A percentile compares a stretch with the other conserved stretches of the same genome.
These are phyloP conservation scores for Pterocarpus macrocarpus DNA, from an alignment of 306 rosid species.

Conservation along the genomic window DNA sequence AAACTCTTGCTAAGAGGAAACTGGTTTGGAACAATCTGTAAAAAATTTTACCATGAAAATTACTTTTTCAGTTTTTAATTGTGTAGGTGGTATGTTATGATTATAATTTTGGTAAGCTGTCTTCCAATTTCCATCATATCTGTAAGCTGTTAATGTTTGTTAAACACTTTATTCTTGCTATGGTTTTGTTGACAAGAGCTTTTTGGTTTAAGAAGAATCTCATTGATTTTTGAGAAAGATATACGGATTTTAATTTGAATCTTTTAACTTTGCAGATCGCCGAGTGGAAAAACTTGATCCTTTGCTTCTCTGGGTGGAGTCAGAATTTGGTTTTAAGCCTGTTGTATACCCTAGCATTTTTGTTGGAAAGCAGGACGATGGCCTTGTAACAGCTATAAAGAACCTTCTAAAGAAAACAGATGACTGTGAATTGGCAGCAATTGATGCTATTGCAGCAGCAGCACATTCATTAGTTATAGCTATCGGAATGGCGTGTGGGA, in stretches of 20 bases:
- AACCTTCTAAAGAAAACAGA: constrained; percentile 67
- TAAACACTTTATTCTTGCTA: not conserved
- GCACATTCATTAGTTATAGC: constrained; percentile 82
- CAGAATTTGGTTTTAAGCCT: constrained; percentile 88
- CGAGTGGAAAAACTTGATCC: constrained; percentile 92
- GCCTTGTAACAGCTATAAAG: constrained; percentile 71
- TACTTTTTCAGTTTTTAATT: constrained; percentile 14
- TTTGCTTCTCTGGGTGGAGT: constrained; percentile 78
- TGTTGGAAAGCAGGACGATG: constrained; percentile 84
- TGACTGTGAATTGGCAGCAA: constrained; percentile 83
- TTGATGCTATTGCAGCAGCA: constrained; percentile 82
- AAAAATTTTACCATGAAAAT: not conserved
- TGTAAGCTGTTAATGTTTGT: not conserved
- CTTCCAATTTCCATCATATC: constrained; percentile 11
- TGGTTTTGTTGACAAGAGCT: constrained; percentile 18
- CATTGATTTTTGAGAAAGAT: not conserved
- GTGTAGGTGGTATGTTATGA: constrained; percentile 3
- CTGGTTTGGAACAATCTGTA: not conserved
- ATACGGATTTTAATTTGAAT: constrained; percentile 26
- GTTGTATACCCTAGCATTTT: constrained; percentile 69
- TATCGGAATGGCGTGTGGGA: constrained; percentile 65
- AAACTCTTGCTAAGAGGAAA: too few species aligned
- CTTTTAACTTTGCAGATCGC: constrained; percentile 57
- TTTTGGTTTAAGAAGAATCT: constrained; percentile 23
- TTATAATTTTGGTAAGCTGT: not conserved